Evolutionary conservation across 78 protist species (phyloP).

Genomic region (Planoprotostelium fungivorum): DNA sequence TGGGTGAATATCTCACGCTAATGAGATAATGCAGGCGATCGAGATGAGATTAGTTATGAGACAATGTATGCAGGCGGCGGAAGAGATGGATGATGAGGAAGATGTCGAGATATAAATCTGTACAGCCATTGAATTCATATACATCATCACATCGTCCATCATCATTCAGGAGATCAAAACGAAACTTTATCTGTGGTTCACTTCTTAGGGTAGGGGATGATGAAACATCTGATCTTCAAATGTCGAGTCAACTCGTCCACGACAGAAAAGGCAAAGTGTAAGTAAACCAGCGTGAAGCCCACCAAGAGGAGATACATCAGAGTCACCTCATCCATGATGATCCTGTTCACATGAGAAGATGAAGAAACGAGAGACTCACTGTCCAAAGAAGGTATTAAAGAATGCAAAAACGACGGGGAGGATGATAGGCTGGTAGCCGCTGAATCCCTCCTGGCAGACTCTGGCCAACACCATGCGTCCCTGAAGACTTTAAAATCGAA

Average conservation of each 20-base stretch:
- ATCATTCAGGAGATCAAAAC: no score
- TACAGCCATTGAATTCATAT: no score
- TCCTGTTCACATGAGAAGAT: background rate
- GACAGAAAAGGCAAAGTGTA: background rate
- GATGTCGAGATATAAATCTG: no score
- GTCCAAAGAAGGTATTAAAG: background rate
- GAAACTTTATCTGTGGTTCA: no score
- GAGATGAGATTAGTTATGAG: background rate
- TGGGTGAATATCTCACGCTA: no score
- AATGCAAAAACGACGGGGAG: conserved; percentile 17
- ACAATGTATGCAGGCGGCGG: no score
- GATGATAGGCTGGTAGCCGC: conserved; percentile 22
- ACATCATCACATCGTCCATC: no score
- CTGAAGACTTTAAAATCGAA: background rate
- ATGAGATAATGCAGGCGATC: background rate
- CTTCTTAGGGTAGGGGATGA: background rate
- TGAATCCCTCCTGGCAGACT: conserved; percentile 26
- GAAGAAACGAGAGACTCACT: background rate
- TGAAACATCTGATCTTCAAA: background rate
- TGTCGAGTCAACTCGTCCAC: background rate
- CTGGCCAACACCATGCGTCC: conserved; percentile 42
- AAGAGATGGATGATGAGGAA: no score
- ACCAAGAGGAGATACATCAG: background rate
- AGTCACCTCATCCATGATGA: background rate
- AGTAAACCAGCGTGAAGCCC: background rate